Percentiles rank a stretch among this genome's conserved stretches.
Evolutionary conservation across 768 basidiomycete genomes (phyloP).

Genomic region (Agaricus blazei): DNA sequence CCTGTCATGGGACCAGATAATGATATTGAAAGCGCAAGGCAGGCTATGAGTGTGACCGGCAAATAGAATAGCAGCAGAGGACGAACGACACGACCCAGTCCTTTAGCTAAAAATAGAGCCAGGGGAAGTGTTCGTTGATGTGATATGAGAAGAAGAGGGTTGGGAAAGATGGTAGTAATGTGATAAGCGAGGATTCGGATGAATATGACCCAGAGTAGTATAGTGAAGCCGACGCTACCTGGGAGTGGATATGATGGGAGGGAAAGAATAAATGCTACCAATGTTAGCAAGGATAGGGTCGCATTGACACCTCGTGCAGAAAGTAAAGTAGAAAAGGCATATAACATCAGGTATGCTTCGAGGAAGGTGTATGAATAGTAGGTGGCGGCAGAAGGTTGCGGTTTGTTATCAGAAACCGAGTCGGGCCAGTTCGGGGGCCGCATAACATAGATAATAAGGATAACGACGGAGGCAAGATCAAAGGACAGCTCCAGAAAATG

Average conservation of each 20-base stretch:
- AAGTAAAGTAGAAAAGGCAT: constrained; percentile 2
- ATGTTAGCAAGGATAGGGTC: constrained; percentile 28
- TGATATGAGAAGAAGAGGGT: constrained; percentile 38
- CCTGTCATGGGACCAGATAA: constrained; percentile 27
- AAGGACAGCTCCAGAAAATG: constrained; percentile 39
- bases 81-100: constrained; percentile 29
- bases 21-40: constrained; percentile 43
- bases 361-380: neutral
- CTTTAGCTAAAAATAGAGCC: constrained; percentile 33
- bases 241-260: constrained; percentile 31
- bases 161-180: constrained; percentile 33
- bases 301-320: neutral
- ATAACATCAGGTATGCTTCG: constrained; percentile 1
- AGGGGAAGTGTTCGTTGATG: constrained; percentile 38
- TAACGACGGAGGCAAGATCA: constrained; percentile 3
- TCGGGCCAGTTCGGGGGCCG: constrained; percentile 6
- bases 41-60: constrained; percentile 38
- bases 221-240: constrained; percentile 31
- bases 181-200: constrained; percentile 43
- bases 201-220: constrained; percentile 35
- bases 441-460: constrained; percentile 5
- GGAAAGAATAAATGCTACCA: constrained; percentile 38
- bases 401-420: neutral
- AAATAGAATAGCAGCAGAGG: constrained; percentile 43
- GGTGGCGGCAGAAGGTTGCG: neutral